phyloP scores from a whole-genome alignment of 140 eudicot species.

The Ambrosia hybrid region DNA sequence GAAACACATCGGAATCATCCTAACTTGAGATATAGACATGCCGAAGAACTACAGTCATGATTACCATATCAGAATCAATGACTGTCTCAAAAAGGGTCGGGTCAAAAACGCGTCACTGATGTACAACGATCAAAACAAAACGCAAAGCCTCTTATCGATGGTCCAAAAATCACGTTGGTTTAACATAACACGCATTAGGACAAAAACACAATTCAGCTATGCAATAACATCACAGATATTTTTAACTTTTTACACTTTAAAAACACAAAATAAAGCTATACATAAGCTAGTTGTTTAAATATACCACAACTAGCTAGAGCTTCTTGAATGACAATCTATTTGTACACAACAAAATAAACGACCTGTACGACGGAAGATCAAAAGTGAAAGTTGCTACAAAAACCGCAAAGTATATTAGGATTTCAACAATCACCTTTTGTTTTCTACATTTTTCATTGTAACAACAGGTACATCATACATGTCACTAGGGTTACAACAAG shows the following conservation, averaged over 20 bases:
- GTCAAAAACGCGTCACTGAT: background rate
- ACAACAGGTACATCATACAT: slow-evolving; percentile 12
- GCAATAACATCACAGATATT: too few species aligned
- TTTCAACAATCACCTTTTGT: slow-evolving; percentile 12
- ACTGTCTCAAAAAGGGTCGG: too few species aligned
- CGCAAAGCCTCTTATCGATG: too few species aligned
- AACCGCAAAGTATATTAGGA: background rate
- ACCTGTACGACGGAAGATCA: background rate
- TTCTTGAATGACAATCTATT: background rate
- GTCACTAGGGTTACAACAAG: slow-evolving; percentile 20
- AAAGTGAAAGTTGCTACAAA: background rate
- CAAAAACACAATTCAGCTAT: too few species aligned
- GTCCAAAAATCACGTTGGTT: too few species aligned
- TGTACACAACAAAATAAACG: background rate
- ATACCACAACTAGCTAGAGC: background rate
- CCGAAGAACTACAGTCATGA: too few species aligned
- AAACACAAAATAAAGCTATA: background rate
- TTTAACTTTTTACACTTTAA: background rate
- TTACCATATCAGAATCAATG: too few species aligned
- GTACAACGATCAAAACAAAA: too few species aligned
- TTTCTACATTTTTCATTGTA: slow-evolving; percentile 18
- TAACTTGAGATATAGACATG: too few species aligned
- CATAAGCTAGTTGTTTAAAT: background rate
- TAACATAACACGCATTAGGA: too few species aligned
- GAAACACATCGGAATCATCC: too few species aligned